Evolutionary conservation across 2,329 filamentous ascomycete genomes (phyloP).

Genomic region (Talaromyces atroroseus): DNA sequence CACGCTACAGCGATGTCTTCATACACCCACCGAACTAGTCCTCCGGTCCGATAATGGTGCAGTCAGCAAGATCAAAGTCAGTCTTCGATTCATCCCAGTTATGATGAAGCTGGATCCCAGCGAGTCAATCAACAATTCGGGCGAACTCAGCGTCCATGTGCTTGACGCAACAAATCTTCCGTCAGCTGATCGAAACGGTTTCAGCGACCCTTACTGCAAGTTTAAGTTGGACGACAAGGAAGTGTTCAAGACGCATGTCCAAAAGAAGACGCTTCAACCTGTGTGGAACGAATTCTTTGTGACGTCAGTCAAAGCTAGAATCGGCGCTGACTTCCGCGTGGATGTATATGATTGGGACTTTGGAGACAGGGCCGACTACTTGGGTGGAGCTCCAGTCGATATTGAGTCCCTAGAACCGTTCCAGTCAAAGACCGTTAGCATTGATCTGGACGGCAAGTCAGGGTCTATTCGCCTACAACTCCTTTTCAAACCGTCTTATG

Average conservation of each 20-base stretch:
- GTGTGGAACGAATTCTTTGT: constrained; percentile 97
- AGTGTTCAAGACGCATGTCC: constrained; percentile 88
- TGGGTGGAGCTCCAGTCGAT: constrained; percentile 73
- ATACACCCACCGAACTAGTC: constrained; percentile 79
- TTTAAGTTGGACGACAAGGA: constrained; percentile 86
- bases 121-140: constrained; percentile 99
- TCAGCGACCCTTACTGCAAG: constrained; percentile 94
- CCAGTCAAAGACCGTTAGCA: constrained; percentile 65
- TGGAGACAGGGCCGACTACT: constrained; percentile 84
- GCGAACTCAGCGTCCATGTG: constrained; percentile 86
- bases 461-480: constrained; percentile 76
- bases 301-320: constrained; percentile 72
- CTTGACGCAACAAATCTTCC: constrained; percentile 83
- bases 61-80: constrained; percentile 76
- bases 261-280: constrained; percentile 94
- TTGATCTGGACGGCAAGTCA: constrained; percentile 81
- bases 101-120: constrained; percentile 90
- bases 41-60: constrained; percentile 73
- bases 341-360: constrained; percentile 96
- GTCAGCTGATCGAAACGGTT: constrained; percentile 90
- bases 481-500: constrained; percentile 88
- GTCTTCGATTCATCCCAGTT: constrained; percentile 89
- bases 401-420: constrained; percentile 81
- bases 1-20: constrained; percentile 82
- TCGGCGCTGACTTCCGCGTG: constrained; percentile 73